Evolutionary conservation across 192 early-diverging fungal species (phyloP).

Genomic region (Geranomyces variabilis): DNA sequence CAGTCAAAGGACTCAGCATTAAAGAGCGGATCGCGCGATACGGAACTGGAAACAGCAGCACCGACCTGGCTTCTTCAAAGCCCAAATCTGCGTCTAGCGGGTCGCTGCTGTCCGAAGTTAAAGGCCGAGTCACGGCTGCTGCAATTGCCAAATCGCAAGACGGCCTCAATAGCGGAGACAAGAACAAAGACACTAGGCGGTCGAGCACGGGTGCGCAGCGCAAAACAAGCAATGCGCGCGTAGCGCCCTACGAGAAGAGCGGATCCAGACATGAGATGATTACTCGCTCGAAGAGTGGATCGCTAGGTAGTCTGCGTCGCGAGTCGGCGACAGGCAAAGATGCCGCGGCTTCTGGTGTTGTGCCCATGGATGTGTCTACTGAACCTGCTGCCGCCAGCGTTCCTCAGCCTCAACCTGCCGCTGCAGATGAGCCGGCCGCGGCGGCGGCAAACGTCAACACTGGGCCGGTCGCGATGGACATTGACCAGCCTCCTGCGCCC

Average conservation of each 20-base stretch:
- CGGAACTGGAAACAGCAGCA: neutral
- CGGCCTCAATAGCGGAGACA: neutral
- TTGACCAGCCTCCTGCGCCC: too few relatives aligned
- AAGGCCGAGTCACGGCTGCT: neutral
- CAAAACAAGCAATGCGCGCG: neutral
- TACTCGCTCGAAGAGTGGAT: neutral
- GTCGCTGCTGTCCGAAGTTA: neutral
- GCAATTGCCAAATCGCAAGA: neutral
- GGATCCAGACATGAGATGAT: neutral
- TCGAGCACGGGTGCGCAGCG: neutral
- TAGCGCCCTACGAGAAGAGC: neutral
- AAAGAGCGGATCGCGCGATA: slow-evolving; percentile 2
- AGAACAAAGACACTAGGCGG: neutral
- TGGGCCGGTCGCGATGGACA: too few relatives aligned
- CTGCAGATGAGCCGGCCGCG: neutral
- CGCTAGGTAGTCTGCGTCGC: neutral
- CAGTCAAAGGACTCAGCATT: slow-evolving; percentile 1
- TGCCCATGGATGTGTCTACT: neutral
- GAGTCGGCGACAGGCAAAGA: neutral
- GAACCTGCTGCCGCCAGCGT: neutral
- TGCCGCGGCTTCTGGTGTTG: neutral
- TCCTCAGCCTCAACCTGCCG: too few relatives aligned
- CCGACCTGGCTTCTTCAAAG: neutral
- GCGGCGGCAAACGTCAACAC: neutral
- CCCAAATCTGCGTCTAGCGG: slow-evolving; percentile 2